Base-by-base conservation (phyloP, 140 eudicot species). In the Anethum foeniculum region DNA sequence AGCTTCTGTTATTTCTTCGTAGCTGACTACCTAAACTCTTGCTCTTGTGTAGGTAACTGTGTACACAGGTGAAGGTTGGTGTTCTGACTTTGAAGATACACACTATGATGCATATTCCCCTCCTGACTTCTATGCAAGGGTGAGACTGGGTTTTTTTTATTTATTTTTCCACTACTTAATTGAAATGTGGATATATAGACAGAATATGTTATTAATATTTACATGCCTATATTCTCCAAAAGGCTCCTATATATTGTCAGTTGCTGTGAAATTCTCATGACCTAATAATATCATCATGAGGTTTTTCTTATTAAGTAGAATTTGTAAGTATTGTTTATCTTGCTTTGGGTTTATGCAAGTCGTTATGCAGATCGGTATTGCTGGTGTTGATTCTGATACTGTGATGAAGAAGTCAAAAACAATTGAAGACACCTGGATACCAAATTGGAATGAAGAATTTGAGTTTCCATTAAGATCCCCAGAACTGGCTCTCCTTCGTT, bases 21-120 rank as follows among this genome's bases (percentile, higher is more conserved):
- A 34, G 19, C 25, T 47, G 64, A 75, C 27, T 18, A 16, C 64
- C 65, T 71, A 5, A 43, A 3, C 30, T 41, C 27, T 15, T 81
- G 30, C 76, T 64, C 14, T 0, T 81, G 27, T 76, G 71, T 67
- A 89, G 96, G 93, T 91, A 56, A 91, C 85, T 71, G 67, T 89
- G 15, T 91, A 86, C 75, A 86, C 86, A 87, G 96, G 96, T 81
- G 92, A 89, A 81, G 96, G 96, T 58, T 91, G 93, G 96, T 86
- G 85, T 80, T 81, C 43, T 68, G 96, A 91, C 82, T 91, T 91
- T 82, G 83, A 77, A 52, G 93, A 85, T 73, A 83, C 96, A 65
- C 92, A 91, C 77, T 90, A 88, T 30, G 94, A 90, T 84, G 65
- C 83, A 36, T 90, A 84, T 86, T 88, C 91, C 46, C 94, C 94